Evolutionary conservation across 2,329 filamentous ascomycete species (phyloP).

Genomic region (Neofusicoccum kwambonambiense): DNA sequence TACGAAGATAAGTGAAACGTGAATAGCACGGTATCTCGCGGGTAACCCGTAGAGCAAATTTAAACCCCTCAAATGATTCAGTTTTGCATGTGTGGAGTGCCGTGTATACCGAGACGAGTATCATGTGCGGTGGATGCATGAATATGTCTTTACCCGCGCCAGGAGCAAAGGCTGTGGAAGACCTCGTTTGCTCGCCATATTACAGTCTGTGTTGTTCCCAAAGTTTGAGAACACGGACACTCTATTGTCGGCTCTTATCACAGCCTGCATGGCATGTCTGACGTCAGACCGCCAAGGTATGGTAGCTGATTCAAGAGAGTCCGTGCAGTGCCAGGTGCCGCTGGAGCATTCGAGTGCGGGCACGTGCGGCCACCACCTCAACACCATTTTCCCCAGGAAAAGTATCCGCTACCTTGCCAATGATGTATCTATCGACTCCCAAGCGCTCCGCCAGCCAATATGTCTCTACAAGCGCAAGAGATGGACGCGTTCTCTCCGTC

Average conservation of each 20-base stretch:
- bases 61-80: not conserved
- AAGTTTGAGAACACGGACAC: too few relatives aligned
- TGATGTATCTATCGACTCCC: too few relatives aligned
- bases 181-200: not conserved
- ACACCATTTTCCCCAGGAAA: too few relatives aligned
- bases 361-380: not conserved
- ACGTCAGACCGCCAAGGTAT: conserved; percentile 4
- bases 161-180: too few relatives aligned
- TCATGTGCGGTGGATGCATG: too few relatives aligned
- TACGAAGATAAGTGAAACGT: not conserved
- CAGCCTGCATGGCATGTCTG: not conserved
- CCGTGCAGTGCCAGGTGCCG: not conserved
- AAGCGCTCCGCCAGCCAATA: not conserved
- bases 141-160: too few relatives aligned
- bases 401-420: too few relatives aligned
- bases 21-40: not conserved
- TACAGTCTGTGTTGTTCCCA: not conserved
- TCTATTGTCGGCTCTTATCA: too few relatives aligned
- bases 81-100: not conserved
- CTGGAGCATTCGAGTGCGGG: not conserved
- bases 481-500: not conserved
- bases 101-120: too few relatives aligned
- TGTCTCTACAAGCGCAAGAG: too few relatives aligned
- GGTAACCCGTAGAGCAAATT: not conserved
- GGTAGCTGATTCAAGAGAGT: not conserved